phyloP scores from a whole-genome alignment of 2,329 filamentous ascomycete genomes.

The Juglanconis oblonga region DNA sequence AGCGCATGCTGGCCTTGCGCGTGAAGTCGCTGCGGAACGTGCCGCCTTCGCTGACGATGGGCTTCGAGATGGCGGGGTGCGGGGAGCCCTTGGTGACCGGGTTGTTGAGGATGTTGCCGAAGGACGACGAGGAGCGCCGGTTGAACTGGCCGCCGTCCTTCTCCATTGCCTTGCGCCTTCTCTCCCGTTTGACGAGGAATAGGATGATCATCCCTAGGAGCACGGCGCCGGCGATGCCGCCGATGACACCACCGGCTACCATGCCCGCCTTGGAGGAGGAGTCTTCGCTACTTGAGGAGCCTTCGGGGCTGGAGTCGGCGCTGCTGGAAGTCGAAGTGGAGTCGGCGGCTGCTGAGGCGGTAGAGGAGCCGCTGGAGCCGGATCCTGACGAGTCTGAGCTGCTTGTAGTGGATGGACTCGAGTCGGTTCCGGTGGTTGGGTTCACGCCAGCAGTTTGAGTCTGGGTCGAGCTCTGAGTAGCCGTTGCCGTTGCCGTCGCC shows the following conservation, averaged over 20 bases:
- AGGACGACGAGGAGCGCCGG: slow-evolving; percentile 34
- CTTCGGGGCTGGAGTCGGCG: slow-evolving; percentile 8
- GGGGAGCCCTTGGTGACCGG: slow-evolving; percentile 36
- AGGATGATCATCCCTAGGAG: slow-evolving; percentile 36
- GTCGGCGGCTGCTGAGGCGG: slow-evolving; percentile 22
- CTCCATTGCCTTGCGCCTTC: slow-evolving; percentile 19
- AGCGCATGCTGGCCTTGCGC: slow-evolving; percentile 31
- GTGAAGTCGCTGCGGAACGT: slow-evolving; percentile 53
- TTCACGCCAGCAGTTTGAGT: slow-evolving; percentile 21
- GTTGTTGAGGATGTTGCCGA: slow-evolving; percentile 54
- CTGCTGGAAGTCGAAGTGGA: slow-evolving; percentile 19
- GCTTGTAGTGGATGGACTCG: slow-evolving; percentile 20
- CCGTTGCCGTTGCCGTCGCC: slow-evolving; percentile 15
- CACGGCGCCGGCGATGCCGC: slow-evolving; percentile 40
- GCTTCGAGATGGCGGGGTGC: slow-evolving; percentile 48
- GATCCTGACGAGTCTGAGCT: slow-evolving; percentile 20
- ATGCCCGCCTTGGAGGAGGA: slow-evolving; percentile 32
- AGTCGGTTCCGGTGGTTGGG: slow-evolving; percentile 19
- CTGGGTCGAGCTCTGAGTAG: slow-evolving; percentile 22
- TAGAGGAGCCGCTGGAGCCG: slow-evolving; percentile 20
- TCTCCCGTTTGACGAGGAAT: slow-evolving; percentile 35
- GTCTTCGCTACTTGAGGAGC: slow-evolving; percentile 12
- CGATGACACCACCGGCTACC: slow-evolving; percentile 47
- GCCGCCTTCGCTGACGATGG: slow-evolving; percentile 42
- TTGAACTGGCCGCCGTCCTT: slow-evolving; percentile 22